Evolutionary conservation across 2,329 filamentous ascomycete genomes (phyloP).

Genomic region (Diaporthe vaccinii): DNA sequence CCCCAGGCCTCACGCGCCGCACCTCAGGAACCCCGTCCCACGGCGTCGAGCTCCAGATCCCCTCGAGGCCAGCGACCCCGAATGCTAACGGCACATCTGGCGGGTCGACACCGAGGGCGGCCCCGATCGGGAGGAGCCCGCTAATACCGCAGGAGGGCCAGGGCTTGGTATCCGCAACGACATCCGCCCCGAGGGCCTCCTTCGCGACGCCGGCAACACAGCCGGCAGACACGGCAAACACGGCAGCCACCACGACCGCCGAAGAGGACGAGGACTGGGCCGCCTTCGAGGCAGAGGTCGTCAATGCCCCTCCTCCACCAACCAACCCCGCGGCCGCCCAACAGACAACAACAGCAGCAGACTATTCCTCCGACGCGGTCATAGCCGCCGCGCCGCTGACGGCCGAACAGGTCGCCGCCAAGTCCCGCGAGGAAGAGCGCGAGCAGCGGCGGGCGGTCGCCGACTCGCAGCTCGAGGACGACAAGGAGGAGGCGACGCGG

Average conservation of each 20-base stretch:
- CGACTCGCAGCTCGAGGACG: constrained; percentile 72
- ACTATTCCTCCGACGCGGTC: constrained; percentile 63
- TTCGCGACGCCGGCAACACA: constrained; percentile 31
- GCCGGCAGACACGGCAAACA: constrained; percentile 41
- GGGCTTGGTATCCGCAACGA: background rate
- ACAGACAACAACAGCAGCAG: constrained; percentile 36
- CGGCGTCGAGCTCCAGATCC: constrained; percentile 73
- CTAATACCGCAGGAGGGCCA: constrained; percentile 50
- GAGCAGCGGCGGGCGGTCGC: constrained; percentile 66
- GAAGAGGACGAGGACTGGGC: constrained; percentile 86
- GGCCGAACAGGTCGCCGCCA: constrained; percentile 70
- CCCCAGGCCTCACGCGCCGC: constrained; percentile 60
- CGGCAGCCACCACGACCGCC: constrained; percentile 38
- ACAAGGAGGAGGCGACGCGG: constrained; percentile 81
- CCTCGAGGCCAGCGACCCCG: constrained; percentile 74
- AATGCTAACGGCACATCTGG: constrained; percentile 56
- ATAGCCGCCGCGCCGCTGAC: constrained; percentile 79
- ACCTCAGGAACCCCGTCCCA: constrained; percentile 66
- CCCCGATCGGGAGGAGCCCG: constrained; percentile 54
- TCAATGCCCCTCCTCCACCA: constrained; percentile 66
- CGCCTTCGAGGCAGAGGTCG: constrained; percentile 82
- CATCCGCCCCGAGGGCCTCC: constrained; percentile 29
- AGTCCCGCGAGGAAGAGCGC: constrained; percentile 63
- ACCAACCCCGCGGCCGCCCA: constrained; percentile 35
- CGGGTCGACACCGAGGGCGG: constrained; percentile 57